Conservation (phyloP, 768 basidiomycete genomes). For the Nevesoporus exiguus region DNA sequence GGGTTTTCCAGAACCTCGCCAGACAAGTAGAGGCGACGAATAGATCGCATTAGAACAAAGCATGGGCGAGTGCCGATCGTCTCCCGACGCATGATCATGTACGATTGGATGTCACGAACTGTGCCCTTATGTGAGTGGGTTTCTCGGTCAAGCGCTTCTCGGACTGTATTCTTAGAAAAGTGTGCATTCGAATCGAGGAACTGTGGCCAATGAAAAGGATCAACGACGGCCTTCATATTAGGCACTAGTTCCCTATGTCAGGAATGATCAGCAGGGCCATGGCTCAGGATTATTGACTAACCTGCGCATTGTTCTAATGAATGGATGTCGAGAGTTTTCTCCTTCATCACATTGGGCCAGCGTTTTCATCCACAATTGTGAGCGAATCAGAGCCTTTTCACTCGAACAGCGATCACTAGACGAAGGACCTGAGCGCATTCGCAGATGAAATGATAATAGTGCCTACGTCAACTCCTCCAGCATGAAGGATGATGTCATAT, state of each 20-base stretch:
- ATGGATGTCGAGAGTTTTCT: conserved; percentile 21
- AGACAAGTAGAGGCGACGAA: conserved; percentile 24
- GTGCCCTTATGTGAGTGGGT: conserved; percentile 9
- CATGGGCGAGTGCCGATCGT: conserved; percentile 29
- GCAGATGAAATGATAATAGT: not conserved
- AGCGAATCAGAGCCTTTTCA: conserved; percentile 8
- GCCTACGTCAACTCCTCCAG: conserved; percentile 29
- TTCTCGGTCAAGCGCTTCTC: conserved; percentile 29
- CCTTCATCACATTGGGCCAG: conserved; percentile 17
- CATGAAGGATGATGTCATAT: conserved; percentile 32
- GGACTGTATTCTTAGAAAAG: conserved; percentile 21
- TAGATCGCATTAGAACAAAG: conserved; percentile 29
- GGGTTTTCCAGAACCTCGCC: conserved; percentile 21
- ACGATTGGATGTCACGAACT: conserved; percentile 21
- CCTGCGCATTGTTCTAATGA: conserved; percentile 24
- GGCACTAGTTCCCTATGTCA: conserved; percentile 22
- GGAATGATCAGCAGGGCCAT: not conserved
- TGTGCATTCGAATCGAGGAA: conserved; percentile 21
- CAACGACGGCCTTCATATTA: conserved; percentile 21
- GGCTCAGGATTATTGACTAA: conserved; percentile 4
- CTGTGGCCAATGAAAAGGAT: conserved; percentile 29
- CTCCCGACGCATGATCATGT: conserved; percentile 29
- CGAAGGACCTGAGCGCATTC: not conserved
- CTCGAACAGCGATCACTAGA: conserved; percentile 27
- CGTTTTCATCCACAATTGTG: conserved; percentile 25